Evolutionary conservation across 192 early-diverging fungal genomes (phyloP).

Genomic region (Geranomyces variabilis): DNA sequence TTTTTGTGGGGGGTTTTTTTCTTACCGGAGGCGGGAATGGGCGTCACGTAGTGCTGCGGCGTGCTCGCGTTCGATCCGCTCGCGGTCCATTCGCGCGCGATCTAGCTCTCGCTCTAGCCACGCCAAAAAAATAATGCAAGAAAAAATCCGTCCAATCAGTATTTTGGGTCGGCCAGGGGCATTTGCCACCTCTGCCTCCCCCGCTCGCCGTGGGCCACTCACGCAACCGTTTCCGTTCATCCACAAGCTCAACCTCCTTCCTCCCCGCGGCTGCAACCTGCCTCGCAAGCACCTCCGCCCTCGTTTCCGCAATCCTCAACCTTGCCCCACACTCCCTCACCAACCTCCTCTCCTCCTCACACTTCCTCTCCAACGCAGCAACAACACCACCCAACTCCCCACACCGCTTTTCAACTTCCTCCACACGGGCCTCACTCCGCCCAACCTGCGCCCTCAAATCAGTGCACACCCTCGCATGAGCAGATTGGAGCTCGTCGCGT

Average conservation of each 20-base stretch:
- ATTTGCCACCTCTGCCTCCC: too few relatives aligned
- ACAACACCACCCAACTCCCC: background rate
- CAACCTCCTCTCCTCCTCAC: conserved; percentile 45
- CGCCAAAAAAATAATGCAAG: background rate
- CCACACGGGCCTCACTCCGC: conserved; percentile 13
- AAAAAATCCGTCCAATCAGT: background rate
- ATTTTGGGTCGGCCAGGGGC: too few relatives aligned
- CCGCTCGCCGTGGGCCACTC: too few relatives aligned
- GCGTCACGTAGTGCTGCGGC: background rate
- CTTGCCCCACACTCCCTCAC: conserved; percentile 10
- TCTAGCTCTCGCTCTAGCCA: conserved; percentile 52
- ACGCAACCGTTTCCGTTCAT: conserved; percentile 46
- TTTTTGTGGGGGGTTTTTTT: too few relatives aligned
- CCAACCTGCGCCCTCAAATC: conserved; percentile 34
- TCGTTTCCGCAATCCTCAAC: conserved; percentile 33
- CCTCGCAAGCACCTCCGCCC: conserved; percentile 27
- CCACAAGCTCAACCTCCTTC: conserved; percentile 41
- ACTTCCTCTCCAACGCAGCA: conserved; percentile 33
- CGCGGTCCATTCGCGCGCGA: conserved; percentile 41
- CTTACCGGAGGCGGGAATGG: conserved; percentile 2
- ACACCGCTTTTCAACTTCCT: conserved; percentile 35
- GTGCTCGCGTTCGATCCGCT: conserved; percentile 38
- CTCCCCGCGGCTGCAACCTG: conserved; percentile 27
- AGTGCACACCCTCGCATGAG: conserved; percentile 33
- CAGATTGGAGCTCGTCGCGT: background rate